Evolutionary conservation across 306 rosid species (phyloP).

Genomic region (Cucurbita maxima): DNA sequence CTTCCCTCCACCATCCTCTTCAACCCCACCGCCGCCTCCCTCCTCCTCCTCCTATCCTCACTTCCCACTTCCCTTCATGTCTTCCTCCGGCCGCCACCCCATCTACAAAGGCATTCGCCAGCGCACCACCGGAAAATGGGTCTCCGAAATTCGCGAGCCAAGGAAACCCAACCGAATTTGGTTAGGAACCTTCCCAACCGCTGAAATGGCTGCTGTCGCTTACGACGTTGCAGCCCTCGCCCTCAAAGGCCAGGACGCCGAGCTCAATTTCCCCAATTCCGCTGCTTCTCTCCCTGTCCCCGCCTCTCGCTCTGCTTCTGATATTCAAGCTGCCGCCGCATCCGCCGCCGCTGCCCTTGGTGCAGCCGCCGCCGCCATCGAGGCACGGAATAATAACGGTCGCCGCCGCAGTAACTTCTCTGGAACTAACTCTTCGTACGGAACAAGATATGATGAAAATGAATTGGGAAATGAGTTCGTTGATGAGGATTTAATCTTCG

Average conservation of each 20-base stretch:
- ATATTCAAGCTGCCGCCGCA: constrained; percentile 69
- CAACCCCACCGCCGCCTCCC: constrained; percentile 5
- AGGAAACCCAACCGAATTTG: constrained; percentile 43
- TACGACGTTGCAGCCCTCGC: constrained; percentile 90
- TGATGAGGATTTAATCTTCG: constrained; percentile 81
- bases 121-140: constrained; percentile 46
- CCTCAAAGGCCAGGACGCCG: constrained; percentile 60
- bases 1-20: constrained; percentile 9
- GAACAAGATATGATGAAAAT: neutral
- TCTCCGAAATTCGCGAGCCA: constrained; percentile 43
- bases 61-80: neutral
- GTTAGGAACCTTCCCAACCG: constrained; percentile 77
- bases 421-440: neutral
- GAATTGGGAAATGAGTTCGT: constrained; percentile 13
- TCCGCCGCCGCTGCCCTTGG: constrained; percentile 69
- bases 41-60: neutral
- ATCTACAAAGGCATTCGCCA: constrained; percentile 35
- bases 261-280: constrained; percentile 72
- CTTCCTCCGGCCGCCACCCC: constrained; percentile 16
- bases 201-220: constrained; percentile 92
- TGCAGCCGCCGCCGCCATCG: constrained; percentile 33
- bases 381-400: constrained; percentile 9
- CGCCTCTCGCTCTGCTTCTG: constrained; percentile 53
- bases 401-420: too few relatives aligned
- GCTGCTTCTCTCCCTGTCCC: constrained; percentile 71